Evolutionary conservation across 805 yeast genomes (phyloP), one percentile per base, ranked within the genome.

Genomic region (Candida chilensis): DNA sequence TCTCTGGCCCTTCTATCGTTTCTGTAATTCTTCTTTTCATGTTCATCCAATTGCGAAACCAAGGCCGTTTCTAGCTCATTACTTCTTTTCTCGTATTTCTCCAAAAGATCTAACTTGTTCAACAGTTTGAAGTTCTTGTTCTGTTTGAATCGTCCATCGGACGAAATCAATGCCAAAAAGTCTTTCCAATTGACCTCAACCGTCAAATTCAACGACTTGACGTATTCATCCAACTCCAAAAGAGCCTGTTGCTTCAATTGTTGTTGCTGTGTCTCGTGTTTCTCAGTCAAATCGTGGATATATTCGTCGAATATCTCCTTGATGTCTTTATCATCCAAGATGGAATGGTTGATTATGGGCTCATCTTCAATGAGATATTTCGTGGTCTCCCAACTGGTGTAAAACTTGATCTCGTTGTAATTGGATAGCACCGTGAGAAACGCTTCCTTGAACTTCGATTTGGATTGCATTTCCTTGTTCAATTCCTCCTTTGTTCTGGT

Each of bases 1-100:
- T 69, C 75, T 25, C 96, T 57, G 1, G 82, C 79, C n/a, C 56
- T 63, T 31, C 92, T 56, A 45, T 85, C 94, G 1, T 51, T 35
- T 26, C 76, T 61, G 37, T 66, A 67, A 39, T 74, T 78, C 24
- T 37, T 35, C 29, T 54, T 51, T 30, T 64, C 56, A 16, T 52
- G 39, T n/a, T 27, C 43, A 33, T 39, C 49, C 32, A 38, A 40
- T 13, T 20, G 34, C 19, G 35, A 43, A 41, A 45, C 67, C 26
- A 39, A 57, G 12, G 41, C 46, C 21, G 15, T 48, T 35, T 64
- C 57, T 12, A 38, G 30, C 16, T 54, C 52, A 21, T 38, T 41
- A 29, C 48, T 38, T 4, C 44, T 32, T 5, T 41, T 37, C 31
- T 64, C 67, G 42, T 68, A 83, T 2, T 71, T 57, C 2, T 60